phyloP scores from a whole-genome alignment of 2,329 filamentous ascomycete species.

The Cordyceps tenuipes region DNA sequence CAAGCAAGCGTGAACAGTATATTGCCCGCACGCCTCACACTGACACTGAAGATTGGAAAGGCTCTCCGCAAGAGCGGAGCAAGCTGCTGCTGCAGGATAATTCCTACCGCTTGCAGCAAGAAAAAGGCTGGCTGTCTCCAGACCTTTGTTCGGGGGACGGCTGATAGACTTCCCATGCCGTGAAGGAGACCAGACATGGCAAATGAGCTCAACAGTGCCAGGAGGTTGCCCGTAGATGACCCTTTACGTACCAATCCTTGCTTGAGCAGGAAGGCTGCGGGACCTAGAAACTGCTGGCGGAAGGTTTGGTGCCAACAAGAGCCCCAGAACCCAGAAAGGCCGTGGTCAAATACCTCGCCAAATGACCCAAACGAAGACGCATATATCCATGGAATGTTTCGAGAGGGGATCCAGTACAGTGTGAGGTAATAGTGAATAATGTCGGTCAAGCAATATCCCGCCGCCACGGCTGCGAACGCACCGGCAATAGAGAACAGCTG shows the following conservation, averaged over 20 bases:
- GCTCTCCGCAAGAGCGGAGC: conserved; percentile 24
- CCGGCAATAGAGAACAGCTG: conserved; percentile 45
- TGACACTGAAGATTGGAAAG: conserved; percentile 33
- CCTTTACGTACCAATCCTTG: conserved; percentile 30
- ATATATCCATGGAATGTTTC: conserved; percentile 43
- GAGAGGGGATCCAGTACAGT: conserved; percentile 42
- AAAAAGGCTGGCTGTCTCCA: conserved; percentile 62
- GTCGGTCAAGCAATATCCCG: conserved; percentile 52
- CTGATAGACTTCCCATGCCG: conserved; percentile 58
- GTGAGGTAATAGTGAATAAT: conserved; percentile 44
- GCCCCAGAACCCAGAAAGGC: conserved; percentile 76
- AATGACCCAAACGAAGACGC: conserved; percentile 49
- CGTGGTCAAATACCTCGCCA: conserved; percentile 52
- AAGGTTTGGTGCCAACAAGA: conserved; percentile 89
- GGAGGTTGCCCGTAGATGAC: conserved; percentile 17
- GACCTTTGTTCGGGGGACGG: conserved; percentile 43
- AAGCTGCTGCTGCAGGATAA: conserved; percentile 47
- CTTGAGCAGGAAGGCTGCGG: conserved; percentile 39
- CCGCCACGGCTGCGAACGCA: conserved; percentile 52
- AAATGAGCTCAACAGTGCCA: conserved; percentile 41
- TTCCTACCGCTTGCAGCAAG: conserved; percentile 56
- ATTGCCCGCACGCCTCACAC: conserved; percentile 47
- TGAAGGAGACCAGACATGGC: conserved; percentile 61
- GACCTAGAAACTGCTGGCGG: conserved; percentile 60
- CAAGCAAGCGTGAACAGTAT: conserved; percentile 54